These are phyloP conservation scores for Olyra latifolia DNA, from an alignment of 176 grass and related monocot species.

Conservation along the genomic window DNA sequence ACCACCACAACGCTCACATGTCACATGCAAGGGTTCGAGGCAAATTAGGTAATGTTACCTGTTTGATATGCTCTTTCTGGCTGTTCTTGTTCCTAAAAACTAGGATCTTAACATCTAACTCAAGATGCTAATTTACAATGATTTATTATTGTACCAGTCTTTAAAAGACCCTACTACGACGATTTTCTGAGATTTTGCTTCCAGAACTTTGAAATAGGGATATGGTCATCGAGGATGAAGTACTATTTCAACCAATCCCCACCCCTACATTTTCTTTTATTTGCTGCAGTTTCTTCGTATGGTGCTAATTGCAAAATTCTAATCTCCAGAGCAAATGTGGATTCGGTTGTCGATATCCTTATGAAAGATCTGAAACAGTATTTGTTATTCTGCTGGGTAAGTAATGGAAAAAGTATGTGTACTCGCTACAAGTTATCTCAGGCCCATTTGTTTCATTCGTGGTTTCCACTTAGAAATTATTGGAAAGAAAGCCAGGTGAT, in stretches of 20 bases:
- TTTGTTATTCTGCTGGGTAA: constrained; percentile 87
- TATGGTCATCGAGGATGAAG: constrained; percentile 87
- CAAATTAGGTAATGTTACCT: constrained; percentile 62
- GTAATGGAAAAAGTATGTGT: constrained; percentile 17
- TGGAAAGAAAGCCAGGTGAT: constrained; percentile 4
- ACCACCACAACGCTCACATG: constrained; percentile 21
- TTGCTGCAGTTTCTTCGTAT: constrained; percentile 3
- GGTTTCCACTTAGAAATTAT: constrained; percentile 11
- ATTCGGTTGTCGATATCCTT: constrained; percentile 58
- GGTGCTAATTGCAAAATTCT: constrained; percentile 24
- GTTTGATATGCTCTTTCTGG: constrained; percentile 10
- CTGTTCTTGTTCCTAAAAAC: constrained; percentile 24
- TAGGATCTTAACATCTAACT: background rate
- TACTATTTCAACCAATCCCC: constrained; percentile 39
- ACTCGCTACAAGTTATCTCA: background rate
- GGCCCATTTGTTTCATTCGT: background rate
- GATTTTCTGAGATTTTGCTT: constrained; percentile 88
- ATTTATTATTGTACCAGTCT: constrained; percentile 54
- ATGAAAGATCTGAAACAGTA: constrained; percentile 59
- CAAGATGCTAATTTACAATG: constrained; percentile 34
- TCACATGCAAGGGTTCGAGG: constrained; percentile 55
- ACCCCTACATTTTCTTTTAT: background rate
- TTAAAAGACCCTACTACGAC: constrained; percentile 58
- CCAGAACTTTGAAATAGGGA: constrained; percentile 71
- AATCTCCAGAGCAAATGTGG: constrained; percentile 65